Percentiles rank a stretch among this genome's conserved stretches.
phyloP scores from a whole-genome alignment of 495 filamentous ascomycete genomes.

The Hypoxylon lienhwacheense region DNA sequence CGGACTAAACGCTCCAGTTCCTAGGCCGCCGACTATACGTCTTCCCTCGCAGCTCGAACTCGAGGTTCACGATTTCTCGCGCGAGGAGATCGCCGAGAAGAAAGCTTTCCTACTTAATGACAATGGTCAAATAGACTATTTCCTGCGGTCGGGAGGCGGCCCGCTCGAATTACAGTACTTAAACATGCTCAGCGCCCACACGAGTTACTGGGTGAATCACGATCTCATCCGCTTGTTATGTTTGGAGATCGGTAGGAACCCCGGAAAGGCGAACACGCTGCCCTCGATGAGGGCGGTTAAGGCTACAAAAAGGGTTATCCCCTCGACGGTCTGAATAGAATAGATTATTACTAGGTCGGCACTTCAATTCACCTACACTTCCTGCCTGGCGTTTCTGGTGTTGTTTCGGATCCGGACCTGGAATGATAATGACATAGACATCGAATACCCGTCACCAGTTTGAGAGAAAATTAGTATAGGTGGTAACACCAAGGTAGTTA shows the following conservation, averaged over 20 bases:
- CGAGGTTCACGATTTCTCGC: conserved; percentile 91
- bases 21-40: conserved; percentile 53
- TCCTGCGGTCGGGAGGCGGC: conserved; percentile 74
- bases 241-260: conserved; percentile 76
- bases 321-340: conserved; percentile 16
- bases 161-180: conserved; percentile 92
- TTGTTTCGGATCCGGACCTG: neutral
- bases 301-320: conserved; percentile 46
- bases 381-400: conserved; percentile 20
- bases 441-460: conserved; percentile 30
- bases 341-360: neutral
- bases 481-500: conserved; percentile 3
- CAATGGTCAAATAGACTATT: conserved; percentile 93
- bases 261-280: conserved; percentile 69
- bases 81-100: conserved; percentile 90
- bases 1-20: conserved; percentile 24
- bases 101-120: conserved; percentile 88
- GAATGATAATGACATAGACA: conserved; percentile 24
- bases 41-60: conserved; percentile 90
- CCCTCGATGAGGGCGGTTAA: conserved; percentile 75
- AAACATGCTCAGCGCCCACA: conserved; percentile 97
- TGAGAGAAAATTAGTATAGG: conserved; percentile 4
- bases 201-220: conserved; percentile 83
- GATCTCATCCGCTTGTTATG: conserved; percentile 89
- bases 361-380: conserved; percentile 6